Base-by-base conservation (phyloP, 148 eudicot species). In the Chenopodium suecicum region DNA sequence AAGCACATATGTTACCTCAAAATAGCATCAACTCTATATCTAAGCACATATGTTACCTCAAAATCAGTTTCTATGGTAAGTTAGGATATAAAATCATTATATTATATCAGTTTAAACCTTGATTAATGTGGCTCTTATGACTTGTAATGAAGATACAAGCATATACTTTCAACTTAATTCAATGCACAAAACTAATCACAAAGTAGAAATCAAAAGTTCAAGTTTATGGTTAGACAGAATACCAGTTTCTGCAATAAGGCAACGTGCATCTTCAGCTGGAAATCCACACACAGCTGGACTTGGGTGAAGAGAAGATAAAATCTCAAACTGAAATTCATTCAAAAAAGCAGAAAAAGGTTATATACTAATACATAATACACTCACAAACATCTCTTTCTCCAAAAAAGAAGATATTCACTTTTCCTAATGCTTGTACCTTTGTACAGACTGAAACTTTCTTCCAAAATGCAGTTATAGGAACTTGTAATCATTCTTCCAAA, bases 241-340 rank as follows among this genome's bases (percentile, higher is more conserved):
- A 95, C 99, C 99, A 75, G 92, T 95, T 86, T 95, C 94, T 72
- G 95, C 89, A 83, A 95, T 95, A 41, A 95, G 87, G 72, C 86
- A 80, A 11, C 98, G 89, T 47, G 99, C 97, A 67, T 92, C 98
- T 79, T 95, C 95, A 12, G 92, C 84, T 34, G 99, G 99, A 78
- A 86, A 92, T 63, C 99, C 99, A 85, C 98, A 95, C 67, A 95
- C 99, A 80, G 99, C 99, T 83, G 99, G 99, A 80, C 89, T 95
- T 73, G 99, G 99, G 79, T 95, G 98, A 70, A 95, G 94, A 54
- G 91, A 88, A 73, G 97, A 90, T 87, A 95, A 87, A 82, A 95
- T 85, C 73, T 94, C 91, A 89, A 87, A 92, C 99, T 95, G 94
- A 78, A 86, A 76, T 73, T 47, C 73, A 62, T 37, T 60, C 11